These are phyloP conservation scores for Phlebiopsis flavidoalba DNA, from an alignment of 768 basidiomycete genomes.

Conservation along the genomic window DNA sequence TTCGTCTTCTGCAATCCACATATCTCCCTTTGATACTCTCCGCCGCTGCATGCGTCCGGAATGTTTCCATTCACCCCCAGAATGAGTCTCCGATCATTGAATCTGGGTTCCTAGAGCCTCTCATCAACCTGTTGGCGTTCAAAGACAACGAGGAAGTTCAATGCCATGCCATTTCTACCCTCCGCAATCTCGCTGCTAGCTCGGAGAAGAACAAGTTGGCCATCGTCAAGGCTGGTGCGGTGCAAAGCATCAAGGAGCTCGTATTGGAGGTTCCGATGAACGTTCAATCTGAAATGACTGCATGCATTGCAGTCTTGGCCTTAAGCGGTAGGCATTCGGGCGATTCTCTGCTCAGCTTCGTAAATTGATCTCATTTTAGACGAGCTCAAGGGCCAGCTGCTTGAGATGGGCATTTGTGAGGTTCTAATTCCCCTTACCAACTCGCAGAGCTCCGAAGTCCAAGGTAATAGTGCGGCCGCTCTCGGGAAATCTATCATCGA, in stretches of 20 bases:
- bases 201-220: conserved; percentile 98
- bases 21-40: conserved; percentile 98
- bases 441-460: conserved; percentile 94
- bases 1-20: conserved; percentile 92
- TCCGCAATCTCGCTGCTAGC: conserved; percentile 94
- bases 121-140: conserved; percentile 94
- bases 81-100: conserved; percentile 99
- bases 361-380: conserved; percentile 42
- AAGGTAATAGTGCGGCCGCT: conserved; percentile 97
- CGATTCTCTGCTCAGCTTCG: neutral
- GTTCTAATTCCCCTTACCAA: conserved; percentile 96
- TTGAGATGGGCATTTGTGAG: conserved; percentile 98
- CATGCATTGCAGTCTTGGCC: conserved; percentile 94
- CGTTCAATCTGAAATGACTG: conserved; percentile 99
- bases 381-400: conserved; percentile 91
- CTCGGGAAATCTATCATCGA: conserved; percentile 96
- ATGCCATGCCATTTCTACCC: conserved; percentile 96
- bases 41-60: conserved; percentile 96
- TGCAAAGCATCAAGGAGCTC: conserved; percentile 94
- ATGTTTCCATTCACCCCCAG: conserved; percentile 96
- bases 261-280: conserved; percentile 93
- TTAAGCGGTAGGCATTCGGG: conserved; percentile 70
- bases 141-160: conserved; percentile 99
- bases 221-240: conserved; percentile 96
- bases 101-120: conserved; percentile 91